A percentile compares a stretch with the other conserved stretches of the same genome.
Conservation (phyloP, 768 basidiomycete species). For the Mycena filopes region DNA sequence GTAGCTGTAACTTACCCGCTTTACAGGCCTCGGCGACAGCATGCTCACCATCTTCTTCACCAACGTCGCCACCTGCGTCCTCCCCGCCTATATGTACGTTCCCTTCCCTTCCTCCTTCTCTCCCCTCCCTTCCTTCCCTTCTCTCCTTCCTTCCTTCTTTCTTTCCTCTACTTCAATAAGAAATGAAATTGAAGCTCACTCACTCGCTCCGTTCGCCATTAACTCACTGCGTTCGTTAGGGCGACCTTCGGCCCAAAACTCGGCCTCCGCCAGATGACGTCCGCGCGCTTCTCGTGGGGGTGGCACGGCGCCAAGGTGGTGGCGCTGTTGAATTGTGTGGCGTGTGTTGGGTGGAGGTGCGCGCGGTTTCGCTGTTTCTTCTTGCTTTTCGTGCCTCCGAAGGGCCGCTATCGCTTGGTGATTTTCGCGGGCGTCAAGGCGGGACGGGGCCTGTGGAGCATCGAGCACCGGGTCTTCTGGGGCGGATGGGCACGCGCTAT, state of each 20-base stretch:
- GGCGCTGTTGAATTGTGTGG: constrained; percentile 50
- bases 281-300: constrained; percentile 54
- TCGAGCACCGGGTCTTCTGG: too few species aligned
- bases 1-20: too few species aligned
- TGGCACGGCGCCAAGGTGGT: constrained; percentile 34
- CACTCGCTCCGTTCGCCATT: background rate
- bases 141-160: background rate
- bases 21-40: constrained; percentile 44
- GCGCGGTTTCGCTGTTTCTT: background rate
- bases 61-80: constrained; percentile 46
- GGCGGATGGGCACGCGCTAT: too few species aligned
- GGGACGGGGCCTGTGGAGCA: too few species aligned
- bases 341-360: constrained; percentile 53
- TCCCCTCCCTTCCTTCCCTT: background rate
- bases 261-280: constrained; percentile 56
- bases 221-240: constrained; percentile 20
- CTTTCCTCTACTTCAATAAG: too few species aligned
- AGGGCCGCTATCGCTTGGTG: too few species aligned
- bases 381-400: too few species aligned
- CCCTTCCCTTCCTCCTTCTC: background rate
- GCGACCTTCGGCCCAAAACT: constrained; percentile 49
- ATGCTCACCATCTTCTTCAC: constrained; percentile 53
- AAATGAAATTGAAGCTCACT: too few species aligned
- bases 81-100: constrained; percentile 44
- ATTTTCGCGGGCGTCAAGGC: too few species aligned